Base-by-base conservation (phyloP, 371 early-diverging fungal genomes). In the Quaeritorhiza haematococci region DNA sequence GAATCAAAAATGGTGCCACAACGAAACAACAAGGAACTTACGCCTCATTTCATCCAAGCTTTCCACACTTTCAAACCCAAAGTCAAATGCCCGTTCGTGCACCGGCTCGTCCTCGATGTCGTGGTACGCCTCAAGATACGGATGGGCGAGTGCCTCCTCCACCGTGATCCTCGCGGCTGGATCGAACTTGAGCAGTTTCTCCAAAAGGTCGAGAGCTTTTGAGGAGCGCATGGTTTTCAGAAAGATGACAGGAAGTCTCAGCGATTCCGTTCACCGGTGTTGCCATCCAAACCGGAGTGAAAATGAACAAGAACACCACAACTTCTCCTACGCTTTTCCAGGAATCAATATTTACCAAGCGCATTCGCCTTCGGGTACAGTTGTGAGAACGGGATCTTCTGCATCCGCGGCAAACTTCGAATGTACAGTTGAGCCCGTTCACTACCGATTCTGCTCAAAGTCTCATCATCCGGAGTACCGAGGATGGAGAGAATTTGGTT, bases 401-500 rank as follows among this genome's bases (percentile, higher is more conserved):
- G 88, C 86, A 86, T 91, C 49, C 63, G 70, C 15, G 92, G 91
- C 49, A 93, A 75, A 41, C 85, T 83, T 41, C 87, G 86, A 49
- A 93, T 92, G 73, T 93, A 93, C 54, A 87, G 84, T 67, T 91
- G 93, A 3, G 94, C 93, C 61, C 87, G 73, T 38, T 83, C 82
- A 64, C 84, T 84, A 44, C 61, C 63, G 49, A 94, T 83, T 34
- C 88, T 76, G 51, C 76, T 61, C 65, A 96, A 69, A 0, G 91
- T 90, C 4, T 83, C 89, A 61, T 91, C 92, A 60, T 87, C 88
- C 26, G 98, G 98, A 0, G 96, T 94, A 48, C 98, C 98, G 33
- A 96, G 74, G 32, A 91, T 88, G 58, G 82, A 80, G 49, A 94
- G 79, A 58, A 97, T 98, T 69, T 92, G 87, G 63, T 95, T 93